These are phyloP conservation scores for Smittium culicis DNA, from an alignment of 371 early-diverging fungal species.

Conservation along the genomic window DNA sequence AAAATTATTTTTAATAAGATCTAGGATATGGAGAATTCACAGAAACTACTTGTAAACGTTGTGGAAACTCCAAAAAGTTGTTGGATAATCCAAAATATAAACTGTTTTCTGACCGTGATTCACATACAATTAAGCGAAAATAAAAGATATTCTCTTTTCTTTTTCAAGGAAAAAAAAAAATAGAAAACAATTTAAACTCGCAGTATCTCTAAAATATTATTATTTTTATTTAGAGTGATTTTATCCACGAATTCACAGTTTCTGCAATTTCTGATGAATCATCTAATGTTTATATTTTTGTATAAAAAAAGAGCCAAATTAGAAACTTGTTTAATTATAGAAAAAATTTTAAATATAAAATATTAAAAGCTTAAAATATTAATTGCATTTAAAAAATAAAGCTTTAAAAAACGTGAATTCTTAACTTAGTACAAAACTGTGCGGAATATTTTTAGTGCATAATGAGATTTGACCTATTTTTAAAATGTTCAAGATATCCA, in stretches of 20 bases:
- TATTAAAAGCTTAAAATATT: neutral
- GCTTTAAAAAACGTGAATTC: neutral
- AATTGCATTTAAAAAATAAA: neutral
- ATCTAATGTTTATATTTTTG: too few relatives aligned
- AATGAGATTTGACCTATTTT: slow-evolving; percentile 30
- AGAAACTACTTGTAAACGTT: slow-evolving; percentile 6
- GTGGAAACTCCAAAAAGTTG: slow-evolving; percentile 16
- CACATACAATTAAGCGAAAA: slow-evolving; percentile 16
- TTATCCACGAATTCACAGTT: neutral
- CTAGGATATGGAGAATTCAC: neutral
- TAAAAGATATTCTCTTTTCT: too few relatives aligned
- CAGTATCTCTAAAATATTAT: neutral
- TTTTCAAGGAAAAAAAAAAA: neutral
- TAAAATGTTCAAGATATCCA: too few relatives aligned
- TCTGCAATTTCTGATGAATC: slow-evolving; percentile 7
- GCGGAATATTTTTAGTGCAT: slow-evolving; percentile 4
- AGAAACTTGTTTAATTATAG: too few relatives aligned
- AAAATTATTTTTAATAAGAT: too few relatives aligned
- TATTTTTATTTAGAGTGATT: neutral
- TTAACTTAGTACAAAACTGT: slow-evolving; percentile 11
- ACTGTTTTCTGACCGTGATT: slow-evolving; percentile 22
- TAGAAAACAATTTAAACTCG: too few relatives aligned
- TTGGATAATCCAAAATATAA: slow-evolving; percentile 15
- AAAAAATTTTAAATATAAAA: neutral
- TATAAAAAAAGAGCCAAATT: too few relatives aligned